Conservation (phyloP, 805 yeast species). For the Danielia reshetovae region DNA sequence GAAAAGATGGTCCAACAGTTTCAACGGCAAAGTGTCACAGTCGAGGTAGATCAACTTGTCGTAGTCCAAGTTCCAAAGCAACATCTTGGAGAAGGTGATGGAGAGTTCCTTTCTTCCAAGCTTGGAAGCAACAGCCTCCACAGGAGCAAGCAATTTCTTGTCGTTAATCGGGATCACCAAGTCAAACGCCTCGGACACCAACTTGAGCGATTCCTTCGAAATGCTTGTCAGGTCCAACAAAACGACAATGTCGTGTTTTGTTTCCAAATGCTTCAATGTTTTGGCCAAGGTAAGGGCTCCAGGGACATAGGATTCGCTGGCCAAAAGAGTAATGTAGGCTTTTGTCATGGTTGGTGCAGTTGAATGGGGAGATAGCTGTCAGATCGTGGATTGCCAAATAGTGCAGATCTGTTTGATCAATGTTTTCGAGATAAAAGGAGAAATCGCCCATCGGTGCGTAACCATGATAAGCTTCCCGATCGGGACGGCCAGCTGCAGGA, state of each 20-base stretch:
- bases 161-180: constrained; percentile 4
- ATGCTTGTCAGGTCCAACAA: constrained; percentile 15
- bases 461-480: no score
- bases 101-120: constrained; percentile 47
- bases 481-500: no score
- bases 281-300: constrained; percentile 31
- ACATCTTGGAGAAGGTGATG: constrained; percentile 53
- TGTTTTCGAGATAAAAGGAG: background rate
- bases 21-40: constrained; percentile 54
- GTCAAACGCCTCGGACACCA: constrained; percentile 3
- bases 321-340: constrained; percentile 29
- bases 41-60: constrained; percentile 58
- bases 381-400: background rate
- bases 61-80: constrained; percentile 48
- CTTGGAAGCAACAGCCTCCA: constrained; percentile 4
- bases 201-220: constrained; percentile 9
- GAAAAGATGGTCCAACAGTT: constrained; percentile 24
- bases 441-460: no score
- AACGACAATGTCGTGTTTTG: constrained; percentile 17
- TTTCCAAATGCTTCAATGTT: constrained; percentile 18
- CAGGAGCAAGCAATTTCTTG: constrained; percentile 3
- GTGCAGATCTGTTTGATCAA: background rate
- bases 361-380: background rate
- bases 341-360: constrained; percentile 2
- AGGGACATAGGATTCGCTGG: constrained; percentile 32